These are phyloP conservation scores for Chlorella ohadii DNA, from an alignment of 139 green algal genomes.

Conservation along the genomic window DNA sequence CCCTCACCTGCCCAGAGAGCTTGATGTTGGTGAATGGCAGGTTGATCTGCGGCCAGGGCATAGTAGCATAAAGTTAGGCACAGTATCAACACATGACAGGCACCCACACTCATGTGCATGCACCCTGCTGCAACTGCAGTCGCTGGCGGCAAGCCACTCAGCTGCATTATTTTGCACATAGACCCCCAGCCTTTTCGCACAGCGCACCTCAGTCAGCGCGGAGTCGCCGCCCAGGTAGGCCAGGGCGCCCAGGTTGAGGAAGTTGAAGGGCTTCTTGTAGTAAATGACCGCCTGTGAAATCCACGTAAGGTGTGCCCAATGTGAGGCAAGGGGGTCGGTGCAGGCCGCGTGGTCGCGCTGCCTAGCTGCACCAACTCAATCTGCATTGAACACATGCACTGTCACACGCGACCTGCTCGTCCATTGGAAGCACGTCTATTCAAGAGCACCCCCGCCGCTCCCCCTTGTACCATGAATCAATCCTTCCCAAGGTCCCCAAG, in stretches of 20 bases:
- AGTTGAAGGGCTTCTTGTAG: slow-evolving; percentile 66
- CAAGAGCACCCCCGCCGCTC: too few species aligned
- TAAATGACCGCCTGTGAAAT: slow-evolving; percentile 28
- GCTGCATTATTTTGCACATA: too few species aligned
- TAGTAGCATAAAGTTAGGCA: neutral
- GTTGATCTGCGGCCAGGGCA: slow-evolving; percentile 17
- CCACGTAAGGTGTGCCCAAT: neutral
- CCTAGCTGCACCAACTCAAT: too few species aligned
- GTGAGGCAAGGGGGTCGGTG: neutral
- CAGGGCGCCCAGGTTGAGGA: slow-evolving; percentile 68
- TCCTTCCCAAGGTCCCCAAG: neutral
- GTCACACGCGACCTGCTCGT: too few species aligned
- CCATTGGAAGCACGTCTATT: too few species aligned
- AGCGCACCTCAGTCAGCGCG: slow-evolving; percentile 53
- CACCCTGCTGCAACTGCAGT: too few species aligned
- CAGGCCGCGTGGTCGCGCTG: neutral
- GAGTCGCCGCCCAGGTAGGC: slow-evolving; percentile 67
- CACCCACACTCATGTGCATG: too few species aligned
- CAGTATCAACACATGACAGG: too few species aligned
- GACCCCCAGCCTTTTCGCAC: too few species aligned
- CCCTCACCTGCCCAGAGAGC: slow-evolving; percentile 43
- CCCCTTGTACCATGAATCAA: too few species aligned
- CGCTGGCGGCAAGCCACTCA: too few species aligned
- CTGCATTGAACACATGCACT: too few species aligned
- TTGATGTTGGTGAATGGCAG: slow-evolving; percentile 35